Base-by-base conservation (phyloP, 495 filamentous ascomycete species). In the Hypoxylon cercidicola region DNA sequence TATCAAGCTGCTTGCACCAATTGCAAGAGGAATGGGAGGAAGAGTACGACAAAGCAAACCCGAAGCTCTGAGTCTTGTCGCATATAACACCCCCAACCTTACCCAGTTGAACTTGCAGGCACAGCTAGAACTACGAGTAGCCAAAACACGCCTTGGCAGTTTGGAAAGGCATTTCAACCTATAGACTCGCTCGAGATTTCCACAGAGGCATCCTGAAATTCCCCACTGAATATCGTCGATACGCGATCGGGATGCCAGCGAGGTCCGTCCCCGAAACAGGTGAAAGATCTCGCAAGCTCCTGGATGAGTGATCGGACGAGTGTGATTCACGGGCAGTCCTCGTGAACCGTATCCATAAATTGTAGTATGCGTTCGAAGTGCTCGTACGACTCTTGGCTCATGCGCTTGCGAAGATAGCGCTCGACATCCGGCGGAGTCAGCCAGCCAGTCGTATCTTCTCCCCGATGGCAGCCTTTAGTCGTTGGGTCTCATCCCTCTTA, bases 1-100 rank as follows among this genome's bases (percentile, higher is more conserved):
- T 92, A 19, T 56, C 86, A 32, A 69, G 75, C 34, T 74, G 78
- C 41, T 69, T 94, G 59, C 70, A 61, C 30, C 73, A 86, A 54
- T 57, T 88, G 60, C 71, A 76, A 35, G 74, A 70, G 25, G 72
- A 75, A 15, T 82, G 73, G 78, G 69, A 69, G 25, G 5, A 35
- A 1, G 43, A 57, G 18, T 41, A 55, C 32, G 19, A 30, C 21
- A 44, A 49, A 30, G 19, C 21, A 6, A 18, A 19, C 15, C 18
- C 21, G 46, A 41, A 25, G 8, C 30, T 30, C 7, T 53, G 35
- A 52, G 13, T 19, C 11, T 47, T n/a, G 20, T 39, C 12, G 35
- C 35, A 13, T 13, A 13, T 32, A 10, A 32, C 30, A 32, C 30
- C 5, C 30, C 30, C 10, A 28, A 28, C 34, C 11, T 9, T 12